Conservation (phyloP, 257 asterid species). For the Buddleja alternifolia region DNA sequence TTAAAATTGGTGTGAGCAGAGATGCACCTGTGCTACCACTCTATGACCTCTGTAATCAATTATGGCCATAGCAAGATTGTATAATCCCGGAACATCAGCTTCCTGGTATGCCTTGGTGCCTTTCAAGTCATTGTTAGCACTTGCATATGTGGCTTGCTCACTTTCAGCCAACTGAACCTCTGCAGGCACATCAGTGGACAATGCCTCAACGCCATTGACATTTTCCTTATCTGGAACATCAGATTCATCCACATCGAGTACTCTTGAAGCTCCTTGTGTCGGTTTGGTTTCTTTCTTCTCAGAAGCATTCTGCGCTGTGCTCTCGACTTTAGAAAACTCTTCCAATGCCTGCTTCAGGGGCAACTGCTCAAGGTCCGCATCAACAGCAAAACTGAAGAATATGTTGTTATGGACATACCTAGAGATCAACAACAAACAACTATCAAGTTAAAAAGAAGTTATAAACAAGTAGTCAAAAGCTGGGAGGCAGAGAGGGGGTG, state of each 20-base stretch:
- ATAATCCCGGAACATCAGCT: constrained; percentile 89
- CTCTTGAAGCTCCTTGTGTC: constrained; percentile 37
- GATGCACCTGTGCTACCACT: constrained; percentile 91
- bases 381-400: constrained; percentile 95
- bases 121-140: constrained; percentile 94
- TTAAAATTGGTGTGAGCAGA: constrained; percentile 11
- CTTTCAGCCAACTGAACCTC: constrained; percentile 87
- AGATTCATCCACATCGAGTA: constrained; percentile 40
- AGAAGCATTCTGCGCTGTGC: constrained; percentile 38
- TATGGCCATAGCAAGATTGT: constrained; percentile 95
- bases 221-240: constrained; percentile 41
- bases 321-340: constrained; percentile 50
- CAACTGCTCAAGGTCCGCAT: constrained; percentile 76
- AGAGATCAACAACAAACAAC: constrained; percentile 31
- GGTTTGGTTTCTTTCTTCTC: constrained; percentile 41
- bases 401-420: constrained; percentile 98
- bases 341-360: constrained; percentile 56
- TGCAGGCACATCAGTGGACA: constrained; percentile 52
- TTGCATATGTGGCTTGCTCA: constrained; percentile 98
- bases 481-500: constrained; percentile 9
- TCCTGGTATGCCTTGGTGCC: constrained; percentile 98
- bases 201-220: constrained; percentile 39
- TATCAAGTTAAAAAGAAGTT: background rate
- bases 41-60: constrained; percentile 98
- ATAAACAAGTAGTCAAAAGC: background rate